Evolutionary conservation across 2,329 filamentous ascomycete species (phyloP).

Genomic region (Colletotrichum sp.): DNA sequence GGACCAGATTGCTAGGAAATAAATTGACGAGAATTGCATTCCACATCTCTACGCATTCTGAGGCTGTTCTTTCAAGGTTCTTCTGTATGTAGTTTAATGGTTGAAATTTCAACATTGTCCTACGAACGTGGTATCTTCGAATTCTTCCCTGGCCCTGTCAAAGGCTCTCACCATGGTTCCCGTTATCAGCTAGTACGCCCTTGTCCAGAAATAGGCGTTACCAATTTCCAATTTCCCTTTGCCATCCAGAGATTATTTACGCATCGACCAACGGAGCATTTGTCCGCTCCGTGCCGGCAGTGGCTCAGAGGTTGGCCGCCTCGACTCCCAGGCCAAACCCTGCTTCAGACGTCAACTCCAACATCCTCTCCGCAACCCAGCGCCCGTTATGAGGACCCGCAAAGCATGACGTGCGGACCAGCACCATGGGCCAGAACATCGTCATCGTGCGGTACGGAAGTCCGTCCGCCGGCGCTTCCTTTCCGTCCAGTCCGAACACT

Average conservation of each 20-base stretch:
- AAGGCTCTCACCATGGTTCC: neutral
- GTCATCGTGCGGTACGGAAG: conserved; percentile 9
- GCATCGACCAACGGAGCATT: neutral
- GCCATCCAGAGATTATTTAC: neutral
- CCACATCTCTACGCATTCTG: neutral
- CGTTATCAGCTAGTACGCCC: neutral
- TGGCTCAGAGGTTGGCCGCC: neutral
- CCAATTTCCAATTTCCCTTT: neutral
- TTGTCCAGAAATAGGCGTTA: neutral
- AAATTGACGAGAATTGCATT: too few species aligned
- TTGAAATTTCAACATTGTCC: neutral
- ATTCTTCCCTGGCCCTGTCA: neutral
- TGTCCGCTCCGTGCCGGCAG: neutral
- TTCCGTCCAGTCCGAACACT: conserved; percentile 7
- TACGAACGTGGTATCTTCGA: neutral
- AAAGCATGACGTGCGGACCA: conserved; percentile 8
- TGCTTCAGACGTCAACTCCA: conserved; percentile 2
- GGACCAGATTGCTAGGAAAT: neutral
- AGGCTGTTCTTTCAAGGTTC: neutral
- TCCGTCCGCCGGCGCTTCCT: neutral
- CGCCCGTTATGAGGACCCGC: neutral
- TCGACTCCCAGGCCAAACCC: conserved; percentile 7
- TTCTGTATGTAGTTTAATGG: neutral
- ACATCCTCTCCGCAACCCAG: conserved; percentile 7
- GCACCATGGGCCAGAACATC: conserved; percentile 16